phyloP scores from a whole-genome alignment of 192 early-diverging fungal genomes.

The Lobosporangium transversale region DNA sequence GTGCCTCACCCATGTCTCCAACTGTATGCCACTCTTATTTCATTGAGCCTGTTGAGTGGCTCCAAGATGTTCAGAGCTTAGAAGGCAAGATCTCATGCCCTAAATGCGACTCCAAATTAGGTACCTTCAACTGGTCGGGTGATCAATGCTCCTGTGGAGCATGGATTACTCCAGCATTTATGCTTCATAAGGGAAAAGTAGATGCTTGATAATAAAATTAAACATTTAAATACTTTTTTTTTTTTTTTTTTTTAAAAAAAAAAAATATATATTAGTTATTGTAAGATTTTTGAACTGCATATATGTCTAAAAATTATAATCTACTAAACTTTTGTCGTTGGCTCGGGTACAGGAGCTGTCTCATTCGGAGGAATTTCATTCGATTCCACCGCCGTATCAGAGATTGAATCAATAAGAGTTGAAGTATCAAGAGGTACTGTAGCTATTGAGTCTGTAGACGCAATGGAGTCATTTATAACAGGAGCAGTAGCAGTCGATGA shows the following conservation, averaged over 20 bases:
- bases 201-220: conserved; percentile 59
- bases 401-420: neutral
- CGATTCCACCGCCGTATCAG: neutral
- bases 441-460: too few species aligned
- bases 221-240: neutral
- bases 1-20: conserved; percentile 14
- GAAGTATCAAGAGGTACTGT: too few species aligned
- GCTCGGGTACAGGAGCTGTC: neutral
- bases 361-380: neutral
- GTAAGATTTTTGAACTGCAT: too few species aligned
- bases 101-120: conserved; percentile 82
- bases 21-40: conserved; percentile 78
- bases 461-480: neutral
- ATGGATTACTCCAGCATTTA: conserved; percentile 85
- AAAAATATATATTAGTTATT: too few species aligned
- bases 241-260: conserved; percentile 6
- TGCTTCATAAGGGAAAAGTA: conserved; percentile 78
- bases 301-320: too few species aligned
- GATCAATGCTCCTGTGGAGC: conserved; percentile 83
- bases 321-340: neutral
- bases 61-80: conserved; percentile 68
- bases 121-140: conserved; percentile 84
- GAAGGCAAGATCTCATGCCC: conserved; percentile 81
- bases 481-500: neutral
- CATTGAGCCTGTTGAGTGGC: conserved; percentile 89